phyloP scores from a whole-genome alignment of 352 stramenopile genomes.

The Phytopythium kandeliae region DNA sequence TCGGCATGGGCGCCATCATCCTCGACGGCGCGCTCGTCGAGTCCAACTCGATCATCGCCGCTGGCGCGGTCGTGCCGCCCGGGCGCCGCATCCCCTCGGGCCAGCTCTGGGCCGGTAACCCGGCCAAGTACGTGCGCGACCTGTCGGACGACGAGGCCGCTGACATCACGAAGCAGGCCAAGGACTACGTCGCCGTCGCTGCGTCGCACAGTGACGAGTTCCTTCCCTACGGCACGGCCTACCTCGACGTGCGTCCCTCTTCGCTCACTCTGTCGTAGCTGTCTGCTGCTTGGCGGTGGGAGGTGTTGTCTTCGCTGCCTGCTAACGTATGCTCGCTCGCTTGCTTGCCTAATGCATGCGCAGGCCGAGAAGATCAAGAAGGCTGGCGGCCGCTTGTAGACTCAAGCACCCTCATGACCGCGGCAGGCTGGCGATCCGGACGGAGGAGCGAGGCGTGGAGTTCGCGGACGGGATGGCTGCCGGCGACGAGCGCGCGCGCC shows the following conservation, averaged over 20 bases:
- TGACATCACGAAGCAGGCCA: constrained; percentile 83
- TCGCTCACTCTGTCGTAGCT: background rate
- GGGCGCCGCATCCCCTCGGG: constrained; percentile 85
- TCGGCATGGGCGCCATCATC: constrained; percentile 95
- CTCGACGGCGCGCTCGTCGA: constrained; percentile 90
- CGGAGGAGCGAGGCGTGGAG: background rate
- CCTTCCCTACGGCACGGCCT: constrained; percentile 84
- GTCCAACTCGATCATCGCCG: constrained; percentile 93
- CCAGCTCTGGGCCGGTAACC: constrained; percentile 96
- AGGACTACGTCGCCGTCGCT: constrained; percentile 81
- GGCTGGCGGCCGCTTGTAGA: constrained; percentile 74
- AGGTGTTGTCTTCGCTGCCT: no score
- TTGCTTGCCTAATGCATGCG: background rate
- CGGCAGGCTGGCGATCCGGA: background rate
- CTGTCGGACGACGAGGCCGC: constrained; percentile 91
- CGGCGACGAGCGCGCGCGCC: background rate
- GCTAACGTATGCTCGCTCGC: no score
- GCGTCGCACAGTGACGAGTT: constrained; percentile 88
- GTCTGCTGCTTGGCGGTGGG: no score
- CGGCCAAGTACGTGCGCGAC: constrained; percentile 91
- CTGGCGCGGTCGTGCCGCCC: constrained; percentile 91
- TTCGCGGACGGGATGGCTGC: background rate
- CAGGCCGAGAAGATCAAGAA: constrained; percentile 83
- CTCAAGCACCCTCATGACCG: background rate
- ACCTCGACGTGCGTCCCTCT: constrained; percentile 53